phyloP scores from a whole-genome alignment of 192 early-diverging fungal species.

The Coemansia sp. region DNA sequence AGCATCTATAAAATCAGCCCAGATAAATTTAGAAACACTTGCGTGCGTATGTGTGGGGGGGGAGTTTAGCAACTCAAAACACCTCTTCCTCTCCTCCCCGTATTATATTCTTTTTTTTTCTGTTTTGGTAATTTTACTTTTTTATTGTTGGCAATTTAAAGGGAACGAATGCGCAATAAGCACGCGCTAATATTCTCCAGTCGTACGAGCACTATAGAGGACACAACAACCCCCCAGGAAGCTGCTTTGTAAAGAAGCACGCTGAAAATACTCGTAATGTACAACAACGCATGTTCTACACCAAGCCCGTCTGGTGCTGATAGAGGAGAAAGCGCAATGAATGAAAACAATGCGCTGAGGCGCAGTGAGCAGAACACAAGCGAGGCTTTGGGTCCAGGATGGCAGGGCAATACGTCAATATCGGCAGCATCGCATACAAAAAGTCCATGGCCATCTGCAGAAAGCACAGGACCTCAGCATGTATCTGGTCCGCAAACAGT shows the following conservation, averaged over 20 bases:
- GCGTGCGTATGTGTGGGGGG: not conserved
- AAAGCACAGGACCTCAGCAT: not conserved
- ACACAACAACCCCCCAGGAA: too few relatives aligned
- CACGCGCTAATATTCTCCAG: too few relatives aligned
- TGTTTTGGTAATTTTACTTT: conserved; percentile 3
- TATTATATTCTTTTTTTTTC: conserved; percentile 8
- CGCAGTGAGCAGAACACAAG: conserved; percentile 12
- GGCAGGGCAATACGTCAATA: conserved; percentile 5
- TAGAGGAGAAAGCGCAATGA: not conserved
- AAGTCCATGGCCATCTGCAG: not conserved
- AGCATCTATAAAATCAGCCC: too few relatives aligned
- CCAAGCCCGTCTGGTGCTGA: not conserved
- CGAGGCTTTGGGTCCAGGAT: conserved; percentile 2
- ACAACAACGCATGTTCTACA: not conserved
- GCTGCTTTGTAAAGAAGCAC: too few relatives aligned
- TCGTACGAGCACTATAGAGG: too few relatives aligned
- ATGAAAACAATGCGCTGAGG: conserved; percentile 14
- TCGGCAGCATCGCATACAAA: conserved; percentile 2
- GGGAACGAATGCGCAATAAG: not conserved
- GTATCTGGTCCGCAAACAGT: conserved; percentile 26
- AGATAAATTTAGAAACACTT: too few relatives aligned
- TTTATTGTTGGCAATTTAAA: conserved; percentile 3
- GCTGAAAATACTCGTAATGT: not conserved
- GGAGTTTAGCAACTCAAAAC: not conserved
- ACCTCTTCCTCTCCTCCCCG: not conserved